Evolutionary conservation across 2,329 filamentous ascomycete species (phyloP), one percentile per base, ranked within the genome.

Genomic region (Coniochaeta ligniaria): DNA sequence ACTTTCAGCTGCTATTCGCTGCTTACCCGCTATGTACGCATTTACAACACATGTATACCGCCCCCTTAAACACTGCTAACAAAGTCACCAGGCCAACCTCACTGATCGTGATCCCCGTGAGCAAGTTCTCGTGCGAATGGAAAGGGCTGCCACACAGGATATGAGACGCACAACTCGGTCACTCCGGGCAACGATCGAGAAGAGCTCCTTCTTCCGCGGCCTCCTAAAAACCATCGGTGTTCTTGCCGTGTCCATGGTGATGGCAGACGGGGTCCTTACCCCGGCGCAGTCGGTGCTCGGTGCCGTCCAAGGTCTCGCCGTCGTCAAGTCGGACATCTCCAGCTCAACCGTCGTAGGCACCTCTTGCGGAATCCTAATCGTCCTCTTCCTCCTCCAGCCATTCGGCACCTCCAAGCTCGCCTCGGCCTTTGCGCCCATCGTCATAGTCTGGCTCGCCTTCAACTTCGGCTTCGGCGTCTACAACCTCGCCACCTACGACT

Each of bases 251-350:
- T 83, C 83, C 31, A 83, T 90, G 79, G 85, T 90, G 63, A 85
- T 90, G 73, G 77, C 79, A 5, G 79, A 90, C 69, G 86, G 87
- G 54, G 80, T 90, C 12, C 74, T 90, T 28, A 90, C 87, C 1
- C 87, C 87, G 0, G 87, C 87, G 0, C 87, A 90, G 69, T 89
- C 86, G 3, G 84, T 90, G 1, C 78, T 90, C 6, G 87, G 87
- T 28, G 87, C 87, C 2, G 83, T 90, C 17, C 87, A 90, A 69
- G 86, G 84, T 26, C 74, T 84, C 4, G 76, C 77, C 28, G 87
- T 89, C 1, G 83, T 84, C 33, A 78, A 78, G 20, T 79, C 81
- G 0, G 74, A 82, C 61, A 83, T 90, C 56, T 75, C 74, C 24
- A 82, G 78, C 41, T 72, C 77, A 2, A 81, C 83, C 2, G 83